phyloP scores from a whole-genome alignment of 208 protist species.

The Histomonas meleagridis region DNA sequence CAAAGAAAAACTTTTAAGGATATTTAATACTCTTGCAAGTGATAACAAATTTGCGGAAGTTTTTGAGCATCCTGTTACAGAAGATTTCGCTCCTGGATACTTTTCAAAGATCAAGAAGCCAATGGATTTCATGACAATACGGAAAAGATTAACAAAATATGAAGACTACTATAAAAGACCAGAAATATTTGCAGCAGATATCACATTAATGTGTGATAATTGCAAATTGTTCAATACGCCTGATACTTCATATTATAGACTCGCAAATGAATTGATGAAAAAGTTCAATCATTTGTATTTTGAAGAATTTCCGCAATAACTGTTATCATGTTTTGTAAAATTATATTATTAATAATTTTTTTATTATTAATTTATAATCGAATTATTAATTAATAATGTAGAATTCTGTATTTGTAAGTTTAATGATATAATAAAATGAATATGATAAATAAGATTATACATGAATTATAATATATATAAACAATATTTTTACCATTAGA shows the following conservation, averaged over 20 bases:
- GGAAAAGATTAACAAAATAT: neutral
- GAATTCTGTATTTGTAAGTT: too few species aligned
- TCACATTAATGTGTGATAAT: neutral
- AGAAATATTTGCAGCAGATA: neutral
- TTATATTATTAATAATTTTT: too few species aligned
- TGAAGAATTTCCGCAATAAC: neutral
- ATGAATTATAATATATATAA: too few species aligned
- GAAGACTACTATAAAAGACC: slow-evolving; percentile 16
- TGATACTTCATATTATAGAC: neutral
- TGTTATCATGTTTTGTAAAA: too few species aligned
- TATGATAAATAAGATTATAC: too few species aligned
- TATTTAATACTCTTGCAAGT: neutral
- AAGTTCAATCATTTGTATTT: neutral
- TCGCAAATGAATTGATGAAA: neutral
- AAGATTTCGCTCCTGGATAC: slow-evolving; percentile 21
- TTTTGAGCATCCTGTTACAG: neutral
- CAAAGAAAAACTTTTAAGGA: neutral
- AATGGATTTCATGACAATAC: slow-evolving; percentile 11
- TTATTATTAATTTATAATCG: too few species aligned
- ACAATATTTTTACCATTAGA: too few species aligned
- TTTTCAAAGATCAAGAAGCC: neutral
- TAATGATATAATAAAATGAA: too few species aligned
- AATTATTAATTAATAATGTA: too few species aligned
- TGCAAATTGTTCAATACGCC: slow-evolving; percentile 11
- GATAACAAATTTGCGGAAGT: neutral